A percentile compares a stretch with the other conserved stretches of the same genome.
These are phyloP conservation scores for Peronospora farinosa DNA, from an alignment of 352 stramenopile species.

Conservation along the genomic window DNA sequence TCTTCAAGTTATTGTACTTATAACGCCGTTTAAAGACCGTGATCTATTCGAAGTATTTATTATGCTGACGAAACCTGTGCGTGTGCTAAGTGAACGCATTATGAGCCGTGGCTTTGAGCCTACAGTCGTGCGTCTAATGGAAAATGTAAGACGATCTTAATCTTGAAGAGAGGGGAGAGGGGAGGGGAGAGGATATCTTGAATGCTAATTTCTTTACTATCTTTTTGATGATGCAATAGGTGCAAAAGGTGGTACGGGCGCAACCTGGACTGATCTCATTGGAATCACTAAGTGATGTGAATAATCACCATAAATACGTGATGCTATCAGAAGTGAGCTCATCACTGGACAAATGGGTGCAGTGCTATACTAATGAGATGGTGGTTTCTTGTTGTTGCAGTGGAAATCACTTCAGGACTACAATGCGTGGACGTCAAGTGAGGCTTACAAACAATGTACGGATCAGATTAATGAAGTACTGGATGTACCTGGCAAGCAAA, in stretches of 20 bases:
- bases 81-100: slow-evolving; percentile 78
- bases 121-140: slow-evolving; percentile 73
- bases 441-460: slow-evolving; percentile 78
- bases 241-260: slow-evolving; percentile 65
- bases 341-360: background rate
- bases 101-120: slow-evolving; percentile 81
- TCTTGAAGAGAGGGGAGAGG: no score
- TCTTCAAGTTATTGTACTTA: no score
- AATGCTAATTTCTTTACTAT: background rate
- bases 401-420: slow-evolving; percentile 82
- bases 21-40: no score
- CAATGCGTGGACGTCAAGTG: slow-evolving; percentile 63
- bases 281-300: slow-evolving; percentile 74
- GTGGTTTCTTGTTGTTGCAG: slow-evolving; percentile 23
- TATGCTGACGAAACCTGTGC: slow-evolving; percentile 53
- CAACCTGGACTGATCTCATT: slow-evolving; percentile 75
- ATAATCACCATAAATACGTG: slow-evolving; percentile 86
- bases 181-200: no score
- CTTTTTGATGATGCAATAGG: slow-evolving; percentile 24
- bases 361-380: background rate
- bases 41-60: background rate
- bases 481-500: slow-evolving; percentile 80
- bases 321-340: slow-evolving; percentile 66
- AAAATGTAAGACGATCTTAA: slow-evolving; percentile 39
- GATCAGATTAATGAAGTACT: slow-evolving; percentile 82